Evolutionary conservation across 192 early-diverging fungal genomes (phyloP).

Genomic region (Phlyctochytrium bullatum): DNA sequence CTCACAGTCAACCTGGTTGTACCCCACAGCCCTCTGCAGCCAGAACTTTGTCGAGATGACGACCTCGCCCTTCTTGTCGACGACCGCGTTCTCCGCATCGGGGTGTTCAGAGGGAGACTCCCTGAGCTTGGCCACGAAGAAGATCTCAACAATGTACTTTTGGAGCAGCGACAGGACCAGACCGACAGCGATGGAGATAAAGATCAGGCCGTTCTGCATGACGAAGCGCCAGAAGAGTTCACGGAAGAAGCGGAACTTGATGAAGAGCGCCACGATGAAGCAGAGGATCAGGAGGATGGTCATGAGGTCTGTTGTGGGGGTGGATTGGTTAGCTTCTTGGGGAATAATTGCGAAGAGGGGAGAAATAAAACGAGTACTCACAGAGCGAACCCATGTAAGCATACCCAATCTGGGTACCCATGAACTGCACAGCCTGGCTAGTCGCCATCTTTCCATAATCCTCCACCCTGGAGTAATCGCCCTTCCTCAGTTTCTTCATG

Average conservation of each 20-base stretch:
- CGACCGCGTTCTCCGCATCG: not conserved
- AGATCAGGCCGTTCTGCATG: slow-evolving; percentile 12
- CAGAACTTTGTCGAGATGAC: slow-evolving; percentile 10
- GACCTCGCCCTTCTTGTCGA: slow-evolving; percentile 2
- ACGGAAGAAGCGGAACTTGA: not conserved
- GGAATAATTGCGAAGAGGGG: not conserved
- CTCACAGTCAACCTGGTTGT: slow-evolving; percentile 19
- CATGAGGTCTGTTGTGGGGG: not conserved
- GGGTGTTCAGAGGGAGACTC: not conserved
- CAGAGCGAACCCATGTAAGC: slow-evolving; percentile 3
- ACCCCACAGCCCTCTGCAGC: slow-evolving; percentile 1
- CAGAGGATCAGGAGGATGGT: slow-evolving; percentile 3
- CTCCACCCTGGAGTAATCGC: slow-evolving; percentile 4
- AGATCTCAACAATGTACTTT: slow-evolving; percentile 5
- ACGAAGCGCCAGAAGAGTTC: not conserved
- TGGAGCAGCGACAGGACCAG: slow-evolving; percentile 4
- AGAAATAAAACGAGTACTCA: not conserved
- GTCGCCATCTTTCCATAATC: not conserved
- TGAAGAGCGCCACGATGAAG: not conserved
- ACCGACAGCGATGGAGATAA: slow-evolving; percentile 1
- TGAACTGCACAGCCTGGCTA: not conserved
- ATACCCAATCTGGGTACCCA: slow-evolving; percentile 13
- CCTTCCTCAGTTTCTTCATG: not conserved
- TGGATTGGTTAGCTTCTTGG: not conserved
- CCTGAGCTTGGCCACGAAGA: slow-evolving; percentile 10